phyloP scores from a whole-genome alignment of 768 basidiomycete species.

The Termitomyces heimii region DNA sequence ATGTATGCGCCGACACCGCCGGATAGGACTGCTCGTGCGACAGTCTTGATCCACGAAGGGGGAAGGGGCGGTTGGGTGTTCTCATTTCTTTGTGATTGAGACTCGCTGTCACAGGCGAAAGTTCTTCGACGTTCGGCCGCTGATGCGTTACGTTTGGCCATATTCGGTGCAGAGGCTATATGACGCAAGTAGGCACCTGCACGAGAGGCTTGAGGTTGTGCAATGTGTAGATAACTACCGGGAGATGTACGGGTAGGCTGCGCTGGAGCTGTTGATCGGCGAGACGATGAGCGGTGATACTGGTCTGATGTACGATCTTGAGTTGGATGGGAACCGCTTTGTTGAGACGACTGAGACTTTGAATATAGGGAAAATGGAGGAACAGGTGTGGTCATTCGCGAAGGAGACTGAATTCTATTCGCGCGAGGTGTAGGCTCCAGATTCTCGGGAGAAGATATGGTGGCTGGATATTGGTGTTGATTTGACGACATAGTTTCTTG shows the following conservation, averaged over 20 bases:
- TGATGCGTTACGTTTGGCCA: constrained; percentile 30
- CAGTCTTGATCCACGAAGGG: constrained; percentile 62
- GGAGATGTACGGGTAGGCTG: constrained; percentile 13
- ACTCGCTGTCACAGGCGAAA: constrained; percentile 27
- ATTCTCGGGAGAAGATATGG: constrained; percentile 31
- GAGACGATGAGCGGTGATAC: constrained; percentile 5
- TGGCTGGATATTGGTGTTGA: constrained; percentile 17
- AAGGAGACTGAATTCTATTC: constrained; percentile 8
- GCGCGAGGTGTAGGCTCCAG: constrained; percentile 21
- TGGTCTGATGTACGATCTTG: constrained; percentile 12
- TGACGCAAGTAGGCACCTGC: constrained; percentile 70
- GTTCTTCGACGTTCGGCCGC: constrained; percentile 17
- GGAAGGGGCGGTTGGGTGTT: constrained; percentile 52
- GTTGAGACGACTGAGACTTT: constrained; percentile 8
- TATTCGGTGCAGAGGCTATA: constrained; percentile 55
- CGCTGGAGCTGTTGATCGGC: constrained; percentile 3
- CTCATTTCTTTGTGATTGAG: constrained; percentile 19
- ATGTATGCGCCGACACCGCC: constrained; percentile 42
- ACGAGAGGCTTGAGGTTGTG: constrained; percentile 39
- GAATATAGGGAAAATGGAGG: constrained; percentile 2
- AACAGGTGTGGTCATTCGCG: constrained; percentile 10
- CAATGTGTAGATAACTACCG: constrained; percentile 17
- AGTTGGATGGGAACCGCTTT: constrained; percentile 4
- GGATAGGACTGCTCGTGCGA: constrained; percentile 60
- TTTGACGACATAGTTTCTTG: constrained; percentile 12